Conservation (phyloP, 441 rosid genomes). For the Omphalea diandra region DNA sequence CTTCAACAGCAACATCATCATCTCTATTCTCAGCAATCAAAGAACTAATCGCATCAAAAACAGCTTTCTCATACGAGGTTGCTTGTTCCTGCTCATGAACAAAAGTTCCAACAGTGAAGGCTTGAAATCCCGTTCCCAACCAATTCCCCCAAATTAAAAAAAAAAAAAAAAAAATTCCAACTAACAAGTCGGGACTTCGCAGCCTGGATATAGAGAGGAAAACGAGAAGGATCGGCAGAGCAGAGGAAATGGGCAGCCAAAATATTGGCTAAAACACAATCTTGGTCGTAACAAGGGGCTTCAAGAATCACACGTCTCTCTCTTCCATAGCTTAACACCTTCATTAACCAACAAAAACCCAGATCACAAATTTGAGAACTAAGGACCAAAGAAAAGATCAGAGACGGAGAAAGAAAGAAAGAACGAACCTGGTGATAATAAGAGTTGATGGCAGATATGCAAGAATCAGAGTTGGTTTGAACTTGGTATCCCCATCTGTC, state of each 20-base stretch:
- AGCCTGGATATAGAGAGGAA: constrained; percentile 40
- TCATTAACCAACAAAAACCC: constrained; percentile 15
- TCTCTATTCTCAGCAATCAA: constrained; percentile 59
- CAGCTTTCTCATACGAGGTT: constrained; percentile 71
- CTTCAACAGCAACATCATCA: constrained; percentile 57
- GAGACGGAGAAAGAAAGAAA: neutral
- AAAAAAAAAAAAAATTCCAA: too few species aligned
- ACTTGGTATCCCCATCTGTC: constrained; percentile 81
- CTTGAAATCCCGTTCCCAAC: too few species aligned
- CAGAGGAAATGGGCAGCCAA: constrained; percentile 72
- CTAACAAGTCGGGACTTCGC: constrained; percentile 25
- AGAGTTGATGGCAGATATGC: constrained; percentile 71
- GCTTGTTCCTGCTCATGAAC: constrained; percentile 53
- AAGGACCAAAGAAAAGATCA: neutral
- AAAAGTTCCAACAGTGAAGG: neutral
- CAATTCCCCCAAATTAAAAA: too few species aligned
- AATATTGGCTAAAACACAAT: constrained; percentile 70
- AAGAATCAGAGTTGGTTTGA: constrained; percentile 55
- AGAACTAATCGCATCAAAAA: constrained; percentile 52
- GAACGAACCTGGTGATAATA: constrained; percentile 80
- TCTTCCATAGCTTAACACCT: constrained; percentile 78
- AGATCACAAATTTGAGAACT: constrained; percentile 8
- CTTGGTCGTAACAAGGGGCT: constrained; percentile 56
- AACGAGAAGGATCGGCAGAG: constrained; percentile 45
- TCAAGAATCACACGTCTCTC: constrained; percentile 58